These are phyloP conservation scores for Thelonectria rubi DNA, from an alignment of 2,329 filamentous ascomycete genomes.

Conservation along the genomic window DNA sequence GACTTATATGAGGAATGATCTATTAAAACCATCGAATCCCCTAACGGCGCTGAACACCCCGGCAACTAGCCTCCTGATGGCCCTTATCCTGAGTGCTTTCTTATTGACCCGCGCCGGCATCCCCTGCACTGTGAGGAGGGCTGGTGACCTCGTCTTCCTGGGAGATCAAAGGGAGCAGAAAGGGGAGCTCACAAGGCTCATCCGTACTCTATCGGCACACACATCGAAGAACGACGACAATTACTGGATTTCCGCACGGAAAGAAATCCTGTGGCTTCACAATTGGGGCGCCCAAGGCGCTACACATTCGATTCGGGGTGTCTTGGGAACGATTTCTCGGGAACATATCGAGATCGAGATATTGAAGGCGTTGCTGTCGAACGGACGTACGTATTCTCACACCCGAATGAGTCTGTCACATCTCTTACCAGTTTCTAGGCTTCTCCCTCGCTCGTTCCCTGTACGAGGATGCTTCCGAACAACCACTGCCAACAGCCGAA, in stretches of 20 bases:
- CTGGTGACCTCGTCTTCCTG: slow-evolving; percentile 71
- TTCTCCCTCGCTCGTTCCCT: slow-evolving; percentile 71
- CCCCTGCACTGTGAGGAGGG: slow-evolving; percentile 61
- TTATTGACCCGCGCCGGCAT: slow-evolving; percentile 62
- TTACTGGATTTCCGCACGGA: slow-evolving; percentile 69
- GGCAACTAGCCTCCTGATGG: slow-evolving; percentile 68
- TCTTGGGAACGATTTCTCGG: slow-evolving; percentile 68
- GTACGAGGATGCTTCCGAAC: slow-evolving; percentile 62
- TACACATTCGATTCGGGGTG: slow-evolving; percentile 60
- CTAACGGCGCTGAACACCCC: slow-evolving; percentile 69
- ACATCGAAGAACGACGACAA: slow-evolving; percentile 68
- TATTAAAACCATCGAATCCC: slow-evolving; percentile 68
- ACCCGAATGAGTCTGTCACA: neutral
- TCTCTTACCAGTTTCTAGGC: slow-evolving; percentile 50
- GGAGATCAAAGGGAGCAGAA: slow-evolving; percentile 72
- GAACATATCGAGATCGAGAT: slow-evolving; percentile 75
- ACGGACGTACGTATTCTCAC: slow-evolving; percentile 61
- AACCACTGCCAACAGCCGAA: slow-evolving; percentile 57
- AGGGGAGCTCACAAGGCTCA: slow-evolving; percentile 64
- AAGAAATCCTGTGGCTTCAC: slow-evolving; percentile 76
- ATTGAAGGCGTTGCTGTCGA: slow-evolving; percentile 71
- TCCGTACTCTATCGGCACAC: slow-evolving; percentile 61
- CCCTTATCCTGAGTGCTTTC: slow-evolving; percentile 69
- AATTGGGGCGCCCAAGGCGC: slow-evolving; percentile 68
- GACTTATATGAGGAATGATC: slow-evolving; percentile 49